Percentiles rank a stretch among this genome's conserved stretches.
Conservation (phyloP, 1,284 basidiomycete species). For the Inonotus hispidus region DNA sequence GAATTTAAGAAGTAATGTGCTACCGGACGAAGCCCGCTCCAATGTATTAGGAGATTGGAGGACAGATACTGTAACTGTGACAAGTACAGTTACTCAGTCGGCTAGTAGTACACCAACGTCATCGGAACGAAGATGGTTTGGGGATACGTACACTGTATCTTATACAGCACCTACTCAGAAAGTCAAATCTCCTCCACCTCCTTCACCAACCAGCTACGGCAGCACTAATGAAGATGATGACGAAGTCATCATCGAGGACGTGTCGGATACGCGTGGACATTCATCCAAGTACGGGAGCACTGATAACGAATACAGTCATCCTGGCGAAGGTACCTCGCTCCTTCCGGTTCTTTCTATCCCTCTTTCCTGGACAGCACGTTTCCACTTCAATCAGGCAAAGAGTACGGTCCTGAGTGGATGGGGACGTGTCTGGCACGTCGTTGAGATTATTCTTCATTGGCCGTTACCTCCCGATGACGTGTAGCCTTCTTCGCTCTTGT, state of each 20-base stretch:
- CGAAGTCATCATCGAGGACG: neutral
- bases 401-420: constrained; percentile 7
- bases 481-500: neutral
- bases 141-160: constrained; percentile 12
- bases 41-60: neutral
- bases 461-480: constrained; percentile 13
- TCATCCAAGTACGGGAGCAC: neutral
- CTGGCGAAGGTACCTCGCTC: neutral
- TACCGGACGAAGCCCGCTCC: neutral
- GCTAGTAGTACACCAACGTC: constrained; percentile 4
- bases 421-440: constrained; percentile 9
- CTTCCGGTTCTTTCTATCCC: constrained; percentile 4
- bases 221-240: neutral
- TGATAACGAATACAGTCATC: neutral
- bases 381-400: constrained; percentile 12
- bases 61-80: constrained; percentile 2
- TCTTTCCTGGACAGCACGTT: constrained; percentile 3
- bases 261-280: neutral
- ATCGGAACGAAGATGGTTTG: constrained; percentile 11
- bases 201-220: neutral
- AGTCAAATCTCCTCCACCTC: neutral
- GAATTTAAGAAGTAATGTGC: neutral
- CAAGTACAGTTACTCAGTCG: constrained; percentile 8
- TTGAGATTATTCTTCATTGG: constrained; percentile 18
- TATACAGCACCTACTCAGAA: constrained; percentile 4